These are phyloP conservation scores for Trichophyton simii DNA, from an alignment of 2,329 filamentous ascomycete species.

Conservation along the genomic window DNA sequence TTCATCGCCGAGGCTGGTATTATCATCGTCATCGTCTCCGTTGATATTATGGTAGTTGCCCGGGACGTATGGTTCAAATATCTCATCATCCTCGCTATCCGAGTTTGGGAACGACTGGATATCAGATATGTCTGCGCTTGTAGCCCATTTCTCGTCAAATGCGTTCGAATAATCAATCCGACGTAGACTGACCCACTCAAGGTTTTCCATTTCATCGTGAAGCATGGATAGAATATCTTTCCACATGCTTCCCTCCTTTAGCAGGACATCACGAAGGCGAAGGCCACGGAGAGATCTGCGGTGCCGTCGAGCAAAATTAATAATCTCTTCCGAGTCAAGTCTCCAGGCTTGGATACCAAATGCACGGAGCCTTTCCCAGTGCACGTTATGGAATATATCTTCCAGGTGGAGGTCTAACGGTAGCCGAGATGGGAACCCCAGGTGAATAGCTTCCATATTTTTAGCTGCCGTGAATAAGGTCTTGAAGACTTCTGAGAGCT, in stretches of 20 bases:
- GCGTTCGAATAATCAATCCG: constrained; percentile 47
- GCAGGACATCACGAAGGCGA: constrained; percentile 47
- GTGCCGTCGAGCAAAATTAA: constrained; percentile 45
- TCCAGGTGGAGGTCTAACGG: constrained; percentile 48
- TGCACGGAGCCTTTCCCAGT: constrained; percentile 49
- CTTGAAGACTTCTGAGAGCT: constrained; percentile 46
- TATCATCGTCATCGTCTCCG: constrained; percentile 9
- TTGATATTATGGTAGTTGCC: background rate
- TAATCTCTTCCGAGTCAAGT: constrained; percentile 48
- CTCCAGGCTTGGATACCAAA: constrained; percentile 56
- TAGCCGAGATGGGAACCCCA: constrained; percentile 48
- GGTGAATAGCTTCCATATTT: constrained; percentile 50
- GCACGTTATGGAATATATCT: constrained; percentile 49
- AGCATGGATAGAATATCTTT: constrained; percentile 47
- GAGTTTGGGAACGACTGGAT: constrained; percentile 14
- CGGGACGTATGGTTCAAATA: constrained; percentile 12
- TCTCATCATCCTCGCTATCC: constrained; percentile 13
- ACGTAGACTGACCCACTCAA: constrained; percentile 52
- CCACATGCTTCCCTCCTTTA: constrained; percentile 50
- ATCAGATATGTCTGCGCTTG: constrained; percentile 16
- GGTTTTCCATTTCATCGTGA: constrained; percentile 42
- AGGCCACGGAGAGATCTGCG: constrained; percentile 45
- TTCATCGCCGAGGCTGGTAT: constrained; percentile 13
- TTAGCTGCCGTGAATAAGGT: constrained; percentile 46
- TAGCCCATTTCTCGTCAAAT: constrained; percentile 34